phyloP scores from a whole-genome alignment of 73 alveolate genomes.

The Halteria grandinella region DNA sequence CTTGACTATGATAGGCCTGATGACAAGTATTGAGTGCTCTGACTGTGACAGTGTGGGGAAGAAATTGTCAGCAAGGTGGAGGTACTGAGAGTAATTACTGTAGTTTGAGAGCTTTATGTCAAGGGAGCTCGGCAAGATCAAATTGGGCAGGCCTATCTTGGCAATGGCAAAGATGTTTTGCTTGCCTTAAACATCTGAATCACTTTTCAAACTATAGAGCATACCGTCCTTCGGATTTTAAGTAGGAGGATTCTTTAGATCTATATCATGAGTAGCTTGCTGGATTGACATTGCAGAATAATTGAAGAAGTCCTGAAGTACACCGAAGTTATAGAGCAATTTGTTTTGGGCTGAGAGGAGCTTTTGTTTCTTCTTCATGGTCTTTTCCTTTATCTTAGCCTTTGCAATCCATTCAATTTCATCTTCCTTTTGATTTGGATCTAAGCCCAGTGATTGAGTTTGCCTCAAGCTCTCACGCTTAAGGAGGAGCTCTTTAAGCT shows the following conservation, averaged over 20 bases:
- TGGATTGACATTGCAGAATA: conserved; percentile 18
- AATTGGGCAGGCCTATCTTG: conserved; percentile 40
- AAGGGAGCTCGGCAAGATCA: conserved; percentile 24
- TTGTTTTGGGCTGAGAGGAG: not conserved
- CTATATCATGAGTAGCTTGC: not conserved
- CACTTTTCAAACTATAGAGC: not conserved
- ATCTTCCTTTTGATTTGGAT: no score
- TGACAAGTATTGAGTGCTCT: conserved; percentile 34
- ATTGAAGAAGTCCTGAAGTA: conserved; percentile 42
- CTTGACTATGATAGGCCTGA: conserved; percentile 60
- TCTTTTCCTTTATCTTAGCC: not conserved
- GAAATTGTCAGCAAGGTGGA: conserved; percentile 23
- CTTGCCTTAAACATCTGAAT: not conserved
- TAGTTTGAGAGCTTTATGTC: conserved; percentile 37
- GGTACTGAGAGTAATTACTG: conserved; percentile 12
- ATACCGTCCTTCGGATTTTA: not conserved
- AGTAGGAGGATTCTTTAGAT: not conserved
- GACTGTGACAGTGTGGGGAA: conserved; percentile 25
- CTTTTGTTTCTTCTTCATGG: conserved; percentile 16
- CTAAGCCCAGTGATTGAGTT: not conserved
- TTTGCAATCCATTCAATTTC: not conserved
- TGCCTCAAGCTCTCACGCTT: not conserved
- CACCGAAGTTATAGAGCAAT: conserved; percentile 39
- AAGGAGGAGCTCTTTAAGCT: not conserved
- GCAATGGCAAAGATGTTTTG: conserved; percentile 46